Evolutionary conservation across 2,329 filamentous ascomycete species (phyloP), one percentile per base, ranked within the genome.

Genomic region (Simplicillium aogashimaense): DNA sequence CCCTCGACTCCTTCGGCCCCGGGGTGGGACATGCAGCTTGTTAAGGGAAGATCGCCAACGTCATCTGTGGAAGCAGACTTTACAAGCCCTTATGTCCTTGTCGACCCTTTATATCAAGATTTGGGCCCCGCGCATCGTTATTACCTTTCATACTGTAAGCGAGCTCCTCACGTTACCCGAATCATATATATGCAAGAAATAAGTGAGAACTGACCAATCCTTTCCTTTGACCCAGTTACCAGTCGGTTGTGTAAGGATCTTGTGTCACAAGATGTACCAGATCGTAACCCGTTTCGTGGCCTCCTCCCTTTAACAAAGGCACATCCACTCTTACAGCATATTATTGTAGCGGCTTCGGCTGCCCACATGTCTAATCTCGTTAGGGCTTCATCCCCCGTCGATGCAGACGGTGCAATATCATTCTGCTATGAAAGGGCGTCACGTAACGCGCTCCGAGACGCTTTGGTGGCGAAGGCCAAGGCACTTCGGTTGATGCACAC

Each of bases 171-270:
- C 2, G 6, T 9, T 13, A 13, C 7, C 20, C 4, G 5, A 2
- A 18, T n/a, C 12, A 16, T 20, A 9, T 28, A 16, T 36, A 7
- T 3, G 46, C 42, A 34, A 31, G 17, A 29, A 42, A 32, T 39
- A 18, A 36, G 33, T 32, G 14, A 25, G 20, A 25, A 9, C 25
- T 43, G 35, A 38, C 33, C 31, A 37, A 36, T 35, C 25, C 15
- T 36, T 17, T 13, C 33, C 0, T 65, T 6, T 5, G 15, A n/a
- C n/a, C 29, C 35, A 74, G 66, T 73, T 55, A 54, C 68, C 40
- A 58, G 53, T n/a, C 55, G 67, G 31, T 58, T 78, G 37, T 76
- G 72, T 56, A 65, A 60, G 50, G 72, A 76, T 48, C 60, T 78
- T 33, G 67, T 72, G 40, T 63, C 66, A 18, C 58, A 61, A 39